A percentile compares a stretch with the other conserved stretches of the same genome.
phyloP scores from a whole-genome alignment of 2,329 filamentous ascomycete genomes.

The Helotiales sp. region DNA sequence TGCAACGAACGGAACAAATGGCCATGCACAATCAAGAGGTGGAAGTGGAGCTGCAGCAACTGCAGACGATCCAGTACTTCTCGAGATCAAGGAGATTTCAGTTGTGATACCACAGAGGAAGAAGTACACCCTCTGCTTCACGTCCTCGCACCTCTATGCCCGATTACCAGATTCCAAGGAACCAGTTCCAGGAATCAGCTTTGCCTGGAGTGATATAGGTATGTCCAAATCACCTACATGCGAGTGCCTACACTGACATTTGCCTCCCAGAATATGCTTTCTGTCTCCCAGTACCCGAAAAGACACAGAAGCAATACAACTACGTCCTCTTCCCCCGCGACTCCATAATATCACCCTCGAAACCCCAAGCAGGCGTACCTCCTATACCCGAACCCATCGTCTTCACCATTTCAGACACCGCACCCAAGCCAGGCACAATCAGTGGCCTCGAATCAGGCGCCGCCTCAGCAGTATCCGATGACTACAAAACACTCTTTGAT shows the following conservation, averaged over 20 bases:
- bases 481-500: constrained; percentile 58
- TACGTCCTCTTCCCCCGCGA: constrained; percentile 60
- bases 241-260: background rate
- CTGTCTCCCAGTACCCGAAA: constrained; percentile 65
- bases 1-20: constrained; percentile 22
- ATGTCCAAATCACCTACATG: constrained; percentile 19
- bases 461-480: constrained; percentile 57
- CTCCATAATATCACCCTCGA: constrained; percentile 52
- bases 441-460: constrained; percentile 48
- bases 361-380: constrained; percentile 41
- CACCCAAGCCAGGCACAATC: constrained; percentile 61
- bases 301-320: constrained; percentile 64
- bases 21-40: background rate
- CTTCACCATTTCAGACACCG: constrained; percentile 60
- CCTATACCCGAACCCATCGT: constrained; percentile 56
- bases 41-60: constrained; percentile 21
- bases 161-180: constrained; percentile 50
- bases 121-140: constrained; percentile 67
- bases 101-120: constrained; percentile 68
- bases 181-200: constrained; percentile 54
- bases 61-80: constrained; percentile 50
- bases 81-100: constrained; percentile 66
- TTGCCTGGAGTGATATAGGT: constrained; percentile 65
- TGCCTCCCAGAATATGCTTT: constrained; percentile 55
- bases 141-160: constrained; percentile 58